These are phyloP conservation scores for Sclerotinia glacialis DNA, from an alignment of 2,329 filamentous ascomycete genomes.

Conservation along the genomic window DNA sequence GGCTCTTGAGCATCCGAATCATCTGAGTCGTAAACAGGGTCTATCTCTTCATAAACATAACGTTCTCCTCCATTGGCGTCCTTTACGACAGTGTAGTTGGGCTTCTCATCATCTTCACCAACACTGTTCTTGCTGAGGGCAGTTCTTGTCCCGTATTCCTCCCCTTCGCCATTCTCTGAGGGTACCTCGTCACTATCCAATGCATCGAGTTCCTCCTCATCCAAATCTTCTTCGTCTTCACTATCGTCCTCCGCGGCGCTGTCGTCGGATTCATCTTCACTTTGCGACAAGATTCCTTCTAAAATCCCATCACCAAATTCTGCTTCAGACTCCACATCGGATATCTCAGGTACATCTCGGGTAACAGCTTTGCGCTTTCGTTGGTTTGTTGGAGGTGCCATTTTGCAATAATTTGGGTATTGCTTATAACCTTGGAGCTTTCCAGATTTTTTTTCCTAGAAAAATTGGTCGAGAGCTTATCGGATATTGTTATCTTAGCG, in stretches of 20 bases:
- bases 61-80: slow-evolving; percentile 89
- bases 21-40: slow-evolving; percentile 94
- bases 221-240: slow-evolving; percentile 44
- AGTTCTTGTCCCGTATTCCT: slow-evolving; percentile 41
- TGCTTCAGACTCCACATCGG: slow-evolving; percentile 55
- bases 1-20: slow-evolving; percentile 79
- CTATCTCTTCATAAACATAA: slow-evolving; percentile 91
- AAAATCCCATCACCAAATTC: slow-evolving; percentile 56
- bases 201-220: slow-evolving; percentile 43
- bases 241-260: slow-evolving; percentile 47
- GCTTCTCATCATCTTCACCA: slow-evolving; percentile 42
- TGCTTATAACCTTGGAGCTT: slow-evolving; percentile 22
- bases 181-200: slow-evolving; percentile 52
- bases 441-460: slow-evolving; percentile 26
- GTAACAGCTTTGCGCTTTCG: slow-evolving; percentile 63
- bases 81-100: slow-evolving; percentile 58
- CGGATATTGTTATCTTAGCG: slow-evolving; percentile 32
- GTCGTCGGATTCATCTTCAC: slow-evolving; percentile 58
- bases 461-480: slow-evolving; percentile 22
- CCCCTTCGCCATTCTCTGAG: slow-evolving; percentile 40
- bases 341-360: slow-evolving; percentile 49
- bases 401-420: slow-evolving; percentile 27
- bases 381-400: slow-evolving; percentile 34
- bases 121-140: slow-evolving; percentile 44
- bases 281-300: slow-evolving; percentile 56